Conservation (phyloP, 2,329 filamentous ascomycete species). For the Zelopaecilomyces penicillatus region DNA sequence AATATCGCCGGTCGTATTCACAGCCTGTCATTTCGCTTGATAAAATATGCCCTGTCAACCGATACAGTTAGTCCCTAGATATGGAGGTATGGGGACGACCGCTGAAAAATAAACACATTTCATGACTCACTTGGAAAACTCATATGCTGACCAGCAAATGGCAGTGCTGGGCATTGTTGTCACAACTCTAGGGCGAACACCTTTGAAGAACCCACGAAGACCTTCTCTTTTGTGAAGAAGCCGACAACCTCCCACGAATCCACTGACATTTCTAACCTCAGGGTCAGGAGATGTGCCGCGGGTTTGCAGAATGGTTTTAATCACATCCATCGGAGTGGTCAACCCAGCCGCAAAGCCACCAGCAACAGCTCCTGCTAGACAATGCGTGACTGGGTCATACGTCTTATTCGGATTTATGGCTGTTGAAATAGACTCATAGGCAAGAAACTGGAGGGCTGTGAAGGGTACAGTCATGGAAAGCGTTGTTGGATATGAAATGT, state of each 20-base stretch:
- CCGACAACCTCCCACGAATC: slow-evolving; percentile 68
- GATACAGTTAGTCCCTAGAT: no score
- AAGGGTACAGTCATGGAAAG: slow-evolving; percentile 98
- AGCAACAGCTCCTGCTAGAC: slow-evolving; percentile 81
- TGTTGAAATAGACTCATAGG: slow-evolving; percentile 94
- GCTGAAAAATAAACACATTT: no score
- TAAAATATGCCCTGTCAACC: slow-evolving; percentile 49
- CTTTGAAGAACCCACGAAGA: slow-evolving; percentile 82
- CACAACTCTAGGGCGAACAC: slow-evolving; percentile 80
- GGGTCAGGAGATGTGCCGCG: slow-evolving; percentile 73
- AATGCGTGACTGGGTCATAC: slow-evolving; percentile 93
- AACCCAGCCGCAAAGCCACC: slow-evolving; percentile 89
- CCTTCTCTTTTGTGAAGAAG: slow-evolving; percentile 82
- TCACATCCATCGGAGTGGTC: slow-evolving; percentile 94
- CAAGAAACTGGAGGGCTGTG: slow-evolving; percentile 92
- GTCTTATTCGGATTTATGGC: slow-evolving; percentile 76
- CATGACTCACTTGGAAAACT: slow-evolving; percentile 57
- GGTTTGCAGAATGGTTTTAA: slow-evolving; percentile 96
- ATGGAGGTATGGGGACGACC: not conserved
- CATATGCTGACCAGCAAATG: slow-evolving; percentile 90
- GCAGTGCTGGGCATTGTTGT: slow-evolving; percentile 98
- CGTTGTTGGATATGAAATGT: slow-evolving; percentile 96
- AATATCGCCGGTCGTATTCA: slow-evolving; percentile 15
- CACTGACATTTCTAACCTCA: slow-evolving; percentile 77
- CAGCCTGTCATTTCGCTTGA: slow-evolving; percentile 40